Conservation (phyloP, 116 monocot species). For the Papilionanthe hybrid region DNA sequence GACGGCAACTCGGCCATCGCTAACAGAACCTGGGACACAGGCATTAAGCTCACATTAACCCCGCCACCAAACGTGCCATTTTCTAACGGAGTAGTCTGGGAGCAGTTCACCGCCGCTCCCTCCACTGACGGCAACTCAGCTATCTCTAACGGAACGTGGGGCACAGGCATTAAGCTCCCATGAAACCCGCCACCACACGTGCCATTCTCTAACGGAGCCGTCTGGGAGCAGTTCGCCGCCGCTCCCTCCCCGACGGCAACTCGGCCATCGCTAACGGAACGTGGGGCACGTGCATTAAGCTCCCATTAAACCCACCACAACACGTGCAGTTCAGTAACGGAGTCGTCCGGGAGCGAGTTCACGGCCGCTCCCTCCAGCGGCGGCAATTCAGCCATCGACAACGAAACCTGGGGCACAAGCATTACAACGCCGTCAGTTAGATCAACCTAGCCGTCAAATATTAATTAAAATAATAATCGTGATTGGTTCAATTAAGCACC, state of each 20-base stretch:
- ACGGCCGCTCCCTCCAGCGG: background rate
- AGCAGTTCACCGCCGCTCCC: background rate
- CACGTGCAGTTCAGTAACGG: background rate
- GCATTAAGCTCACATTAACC: background rate
- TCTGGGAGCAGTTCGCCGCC: background rate
- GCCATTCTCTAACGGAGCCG: too few relatives aligned
- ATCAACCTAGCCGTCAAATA: background rate
- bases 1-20: slow-evolving; percentile 8
- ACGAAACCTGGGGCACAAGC: background rate
- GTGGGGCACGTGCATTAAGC: background rate
- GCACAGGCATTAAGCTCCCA: background rate
- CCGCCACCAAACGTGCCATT: background rate
- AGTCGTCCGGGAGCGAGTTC: background rate
- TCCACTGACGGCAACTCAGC: background rate
- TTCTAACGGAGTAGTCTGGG: too few relatives aligned
- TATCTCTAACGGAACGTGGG: background rate
- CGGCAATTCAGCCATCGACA: background rate
- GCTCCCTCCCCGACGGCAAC: background rate
- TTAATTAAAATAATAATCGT: background rate
- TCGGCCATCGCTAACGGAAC: background rate
- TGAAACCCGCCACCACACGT: background rate
- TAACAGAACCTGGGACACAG: slow-evolving; percentile 2
- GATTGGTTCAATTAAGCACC: slow-evolving; percentile 4
- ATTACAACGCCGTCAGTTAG: background rate
- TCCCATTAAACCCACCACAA: background rate